phyloP scores from a whole-genome alignment of 2,329 filamentous ascomycete species.

The Malbranchea cinnamomea region DNA sequence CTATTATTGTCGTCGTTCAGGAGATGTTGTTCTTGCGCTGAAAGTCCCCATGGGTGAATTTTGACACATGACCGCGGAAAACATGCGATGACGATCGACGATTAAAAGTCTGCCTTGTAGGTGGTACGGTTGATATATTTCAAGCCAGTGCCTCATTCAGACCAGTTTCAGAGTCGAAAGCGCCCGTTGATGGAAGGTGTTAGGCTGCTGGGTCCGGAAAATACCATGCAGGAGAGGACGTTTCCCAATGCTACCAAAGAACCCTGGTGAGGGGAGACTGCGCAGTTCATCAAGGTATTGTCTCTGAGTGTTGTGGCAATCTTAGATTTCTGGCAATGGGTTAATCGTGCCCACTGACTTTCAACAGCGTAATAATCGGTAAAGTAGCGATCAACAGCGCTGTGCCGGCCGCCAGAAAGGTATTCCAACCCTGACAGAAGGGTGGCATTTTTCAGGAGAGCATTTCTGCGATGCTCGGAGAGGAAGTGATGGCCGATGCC shows the following conservation, averaged over 20 bases:
- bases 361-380: slow-evolving; percentile 1
- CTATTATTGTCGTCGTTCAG: slow-evolving; percentile 1
- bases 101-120: slow-evolving; percentile 15
- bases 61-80: slow-evolving; percentile 12
- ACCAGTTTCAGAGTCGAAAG: slow-evolving; percentile 15
- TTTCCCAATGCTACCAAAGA: slow-evolving; percentile 16
- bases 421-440: slow-evolving; percentile 2
- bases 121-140: slow-evolving; percentile 13
- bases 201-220: slow-evolving; percentile 15
- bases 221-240: slow-evolving; percentile 14
- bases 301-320: slow-evolving; percentile 12
- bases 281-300: slow-evolving; percentile 14
- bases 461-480: slow-evolving; percentile 6
- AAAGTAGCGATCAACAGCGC: slow-evolving; percentile 4
- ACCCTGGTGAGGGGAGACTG: slow-evolving; percentile 13
- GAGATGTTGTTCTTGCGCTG: slow-evolving; percentile 17
- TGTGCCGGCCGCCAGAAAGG: slow-evolving; percentile 1
- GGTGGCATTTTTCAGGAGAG: slow-evolving; percentile 3
- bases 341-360: slow-evolving; percentile 12
- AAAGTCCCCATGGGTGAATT: slow-evolving; percentile 19
- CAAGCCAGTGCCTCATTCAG: slow-evolving; percentile 16
- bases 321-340: slow-evolving; percentile 12
- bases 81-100: slow-evolving; percentile 13
- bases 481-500: no score
- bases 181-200: slow-evolving; percentile 16